Base-by-base conservation (phyloP, 495 filamentous ascomycete species). In the Penicillium fimorum region DNA sequence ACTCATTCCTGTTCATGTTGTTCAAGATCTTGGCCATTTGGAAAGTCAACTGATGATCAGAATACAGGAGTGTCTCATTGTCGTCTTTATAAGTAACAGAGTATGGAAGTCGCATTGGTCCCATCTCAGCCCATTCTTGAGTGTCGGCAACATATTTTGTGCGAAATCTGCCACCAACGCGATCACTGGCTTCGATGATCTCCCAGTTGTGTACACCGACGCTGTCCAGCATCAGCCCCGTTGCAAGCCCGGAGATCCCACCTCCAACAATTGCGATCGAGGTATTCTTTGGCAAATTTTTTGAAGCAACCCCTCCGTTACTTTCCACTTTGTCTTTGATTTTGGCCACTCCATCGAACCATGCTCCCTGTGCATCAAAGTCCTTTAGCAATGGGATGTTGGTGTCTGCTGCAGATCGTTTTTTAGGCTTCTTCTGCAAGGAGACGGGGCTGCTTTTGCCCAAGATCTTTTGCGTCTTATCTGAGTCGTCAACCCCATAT, bases 101-200 rank as follows among this genome's bases (percentile, higher is more conserved):
- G 17, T 75, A 61, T 17, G 77, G 71, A 22, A 84, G 84, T 12
- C 85, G 68, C 86, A 88, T 87, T 2, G 86, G 84, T 0, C 86
- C 86, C 85, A 89, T 88, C 61, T 89, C 86, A 6, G 60, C 81
- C 62, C 85, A 87, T 45, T 89, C 76, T 29, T 81, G 76, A 2
- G 84, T 82, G 0, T 74, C 76, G 5, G 76, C 74, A 5, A 87
- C 72, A 48, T 85, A 86, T 32, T 73, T 76, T 2, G 84, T 86
- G 37, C 80, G 79, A 15, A 87, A 77, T 5, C 84, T 75, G 4
- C 86, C 80, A 4, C 79, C 79, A 52, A 82, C 65, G 9, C 79
- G 67, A 6, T 75, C 56, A n/a, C 70, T 73, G 0, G 76, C 68
- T 57, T 82, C 79, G 24, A 76, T 62, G 30, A 82, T 81, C 27